Evolutionary conservation across 805 yeast genomes (phyloP), one percentile per base, ranked within the genome.

Genomic region (Cyberlindnera meyerae): DNA sequence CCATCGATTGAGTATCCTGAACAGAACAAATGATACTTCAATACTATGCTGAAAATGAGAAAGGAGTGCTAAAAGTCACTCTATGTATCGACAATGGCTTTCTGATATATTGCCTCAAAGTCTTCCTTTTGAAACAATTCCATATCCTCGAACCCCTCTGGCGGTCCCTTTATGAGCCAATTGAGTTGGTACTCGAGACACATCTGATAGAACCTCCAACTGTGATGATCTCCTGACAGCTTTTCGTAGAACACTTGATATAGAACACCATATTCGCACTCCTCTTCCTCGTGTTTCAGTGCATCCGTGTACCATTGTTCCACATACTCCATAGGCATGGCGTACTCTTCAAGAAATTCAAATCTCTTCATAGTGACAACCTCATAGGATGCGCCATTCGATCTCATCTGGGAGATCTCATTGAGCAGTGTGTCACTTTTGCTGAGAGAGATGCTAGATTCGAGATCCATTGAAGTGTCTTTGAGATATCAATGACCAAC

Each of bases 291-390:
- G 8, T 18, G 8, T 7, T 24, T 8, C 11, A 34, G 3, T 11
- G 39, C 39, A 20, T 39, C 43, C 2, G 18, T 7, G 21, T 34
- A 34, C 43, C 43, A 39, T 6, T 27, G 12, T 16, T 39, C 29
- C 12, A 34, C 35, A 11, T 38, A 26, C 17, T 34, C 16, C 15
- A 27, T 17, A 5, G 36, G 12, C 33, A 39, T 18, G 11, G 42
- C 27, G 29, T 34, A 39, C 16, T 28, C n/a, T 21, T 24, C 25
- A 16, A 39, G 11, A 4, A 34, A 13, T 14, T 27, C 16, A 4
- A 25, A 14, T 31, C 42, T 31, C 33, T 33, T 26, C 8, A 20
- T n/a, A 4, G 42, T 30, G 18, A 32, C 32, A 11, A 29, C 42
- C 20, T 33, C 34, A 30, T 33, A 33, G 5, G 31, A 7, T 4